Evolutionary conservation across 805 yeast species (phyloP).

Genomic region (Metschnikowia drakensbergensis): DNA sequence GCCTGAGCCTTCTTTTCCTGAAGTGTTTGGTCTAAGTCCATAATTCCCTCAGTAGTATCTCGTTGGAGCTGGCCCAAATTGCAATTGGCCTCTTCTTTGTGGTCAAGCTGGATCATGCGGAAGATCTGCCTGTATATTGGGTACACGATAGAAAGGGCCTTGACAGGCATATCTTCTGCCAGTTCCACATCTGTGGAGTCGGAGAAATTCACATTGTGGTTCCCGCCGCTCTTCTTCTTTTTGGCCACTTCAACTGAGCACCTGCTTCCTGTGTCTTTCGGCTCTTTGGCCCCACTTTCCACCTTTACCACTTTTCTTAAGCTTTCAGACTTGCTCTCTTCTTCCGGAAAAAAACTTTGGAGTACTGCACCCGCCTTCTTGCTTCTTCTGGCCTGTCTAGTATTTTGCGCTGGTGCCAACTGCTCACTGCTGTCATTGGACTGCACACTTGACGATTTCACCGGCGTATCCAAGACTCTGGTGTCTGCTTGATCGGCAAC

Average conservation of each 20-base stretch:
- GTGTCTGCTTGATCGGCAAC: background rate
- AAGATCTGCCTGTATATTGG: conserved; percentile 8
- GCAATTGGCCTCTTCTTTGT: background rate
- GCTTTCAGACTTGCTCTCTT: background rate
- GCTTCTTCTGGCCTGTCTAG: background rate
- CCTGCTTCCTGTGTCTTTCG: background rate
- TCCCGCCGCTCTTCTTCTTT: background rate
- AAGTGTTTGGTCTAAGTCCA: conserved; percentile 6
- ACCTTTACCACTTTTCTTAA: background rate
- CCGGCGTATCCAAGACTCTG: background rate
- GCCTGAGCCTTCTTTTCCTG: conserved; percentile 2
- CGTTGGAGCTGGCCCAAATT: conserved; percentile 3
- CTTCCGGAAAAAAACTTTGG: conserved; percentile 1
- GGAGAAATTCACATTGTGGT: conserved; percentile 7
- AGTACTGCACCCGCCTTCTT: background rate
- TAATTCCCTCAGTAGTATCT: conserved; percentile 7
- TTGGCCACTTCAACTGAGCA: background rate
- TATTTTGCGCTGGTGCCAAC: background rate
- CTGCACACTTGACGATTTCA: background rate
- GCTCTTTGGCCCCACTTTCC: background rate
- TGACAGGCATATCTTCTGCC: background rate
- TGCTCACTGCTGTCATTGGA: background rate
- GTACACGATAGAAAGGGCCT: background rate
- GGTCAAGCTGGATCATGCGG: conserved; percentile 4
- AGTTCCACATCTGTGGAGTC: conserved; percentile 15